phyloP scores from a whole-genome alignment of 371 early-diverging fungal genomes.

The Mucor irregularis region DNA sequence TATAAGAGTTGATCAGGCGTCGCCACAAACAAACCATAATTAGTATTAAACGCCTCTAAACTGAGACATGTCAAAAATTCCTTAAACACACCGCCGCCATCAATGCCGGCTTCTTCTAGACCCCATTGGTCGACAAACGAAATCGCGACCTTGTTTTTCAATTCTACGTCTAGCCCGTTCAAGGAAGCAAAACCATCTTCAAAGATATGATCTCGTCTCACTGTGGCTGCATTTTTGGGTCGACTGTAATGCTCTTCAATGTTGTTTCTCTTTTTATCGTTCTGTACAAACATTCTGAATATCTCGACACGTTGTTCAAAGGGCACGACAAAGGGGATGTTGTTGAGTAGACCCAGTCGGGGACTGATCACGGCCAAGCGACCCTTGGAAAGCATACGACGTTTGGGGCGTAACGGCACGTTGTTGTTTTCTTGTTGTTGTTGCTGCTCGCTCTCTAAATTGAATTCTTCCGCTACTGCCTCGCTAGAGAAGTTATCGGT shows the following conservation, averaged over 20 bases:
- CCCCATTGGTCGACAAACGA: conserved; percentile 86
- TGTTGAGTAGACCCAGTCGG: conserved; percentile 70
- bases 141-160: conserved; percentile 82
- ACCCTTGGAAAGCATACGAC: conserved; percentile 35
- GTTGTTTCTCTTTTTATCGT: conserved; percentile 56
- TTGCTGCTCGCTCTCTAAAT: conserved; percentile 29
- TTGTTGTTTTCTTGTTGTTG: conserved; percentile 11
- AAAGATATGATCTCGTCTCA: conserved; percentile 81
- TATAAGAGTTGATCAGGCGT: conserved; percentile 80
- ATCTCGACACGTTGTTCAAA: conserved; percentile 87
- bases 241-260: conserved; percentile 26
- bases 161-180: conserved; percentile 51
- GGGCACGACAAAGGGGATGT: conserved; percentile 89
- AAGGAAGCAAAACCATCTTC: conserved; percentile 85
- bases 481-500: conserved; percentile 63
- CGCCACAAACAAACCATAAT: conserved; percentile 75
- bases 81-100: conserved; percentile 87
- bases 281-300: conserved; percentile 77
- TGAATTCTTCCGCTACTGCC: conserved; percentile 60
- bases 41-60: conserved; percentile 82
- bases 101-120: conserved; percentile 89
- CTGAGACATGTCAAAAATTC: conserved; percentile 80
- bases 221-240: conserved; percentile 30
- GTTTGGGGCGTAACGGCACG: conserved; percentile 3
- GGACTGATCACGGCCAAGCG: conserved; percentile 58